Evolutionary conservation across 208 protist genomes (phyloP).

Genomic region (Leishmania turanica): DNA sequence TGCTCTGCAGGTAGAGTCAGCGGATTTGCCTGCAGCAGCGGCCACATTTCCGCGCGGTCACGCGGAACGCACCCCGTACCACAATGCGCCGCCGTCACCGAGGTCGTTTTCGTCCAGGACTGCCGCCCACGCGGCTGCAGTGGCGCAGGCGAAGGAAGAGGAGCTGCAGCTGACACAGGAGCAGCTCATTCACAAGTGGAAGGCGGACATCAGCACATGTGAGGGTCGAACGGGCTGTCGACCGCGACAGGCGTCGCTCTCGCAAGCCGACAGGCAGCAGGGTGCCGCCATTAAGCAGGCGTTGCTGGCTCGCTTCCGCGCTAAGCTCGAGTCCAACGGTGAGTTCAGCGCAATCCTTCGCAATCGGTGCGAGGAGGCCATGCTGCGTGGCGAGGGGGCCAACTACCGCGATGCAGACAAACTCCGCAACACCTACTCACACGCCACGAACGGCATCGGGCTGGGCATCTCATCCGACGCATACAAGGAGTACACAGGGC

Average conservation of each 20-base stretch:
- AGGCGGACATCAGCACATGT: constrained; percentile 39
- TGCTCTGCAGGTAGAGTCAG: constrained; percentile 41
- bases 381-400: constrained; percentile 50
- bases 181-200: constrained; percentile 46
- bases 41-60: neutral
- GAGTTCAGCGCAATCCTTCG: constrained; percentile 36
- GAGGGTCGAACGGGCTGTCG: constrained; percentile 55
- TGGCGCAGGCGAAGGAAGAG: constrained; percentile 13
- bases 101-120: neutral
- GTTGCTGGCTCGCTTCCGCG: constrained; percentile 58
- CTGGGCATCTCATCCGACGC: constrained; percentile 75
- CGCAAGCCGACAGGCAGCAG: constrained; percentile 44
- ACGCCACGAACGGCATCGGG: constrained; percentile 74
- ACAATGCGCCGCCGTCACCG: neutral
- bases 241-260: constrained; percentile 36
- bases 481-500: constrained; percentile 61
- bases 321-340: constrained; percentile 43
- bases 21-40: constrained; percentile 10
- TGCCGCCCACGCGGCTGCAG: neutral
- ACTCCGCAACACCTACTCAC: constrained; percentile 40
- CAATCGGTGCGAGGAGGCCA: constrained; percentile 31
- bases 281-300: constrained; percentile 51
- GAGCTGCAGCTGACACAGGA: constrained; percentile 21
- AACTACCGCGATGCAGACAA: constrained; percentile 66
- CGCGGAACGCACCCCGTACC: neutral